phyloP scores from a whole-genome alignment of 2,329 filamentous ascomycete genomes.

The Phoma sp. region DNA sequence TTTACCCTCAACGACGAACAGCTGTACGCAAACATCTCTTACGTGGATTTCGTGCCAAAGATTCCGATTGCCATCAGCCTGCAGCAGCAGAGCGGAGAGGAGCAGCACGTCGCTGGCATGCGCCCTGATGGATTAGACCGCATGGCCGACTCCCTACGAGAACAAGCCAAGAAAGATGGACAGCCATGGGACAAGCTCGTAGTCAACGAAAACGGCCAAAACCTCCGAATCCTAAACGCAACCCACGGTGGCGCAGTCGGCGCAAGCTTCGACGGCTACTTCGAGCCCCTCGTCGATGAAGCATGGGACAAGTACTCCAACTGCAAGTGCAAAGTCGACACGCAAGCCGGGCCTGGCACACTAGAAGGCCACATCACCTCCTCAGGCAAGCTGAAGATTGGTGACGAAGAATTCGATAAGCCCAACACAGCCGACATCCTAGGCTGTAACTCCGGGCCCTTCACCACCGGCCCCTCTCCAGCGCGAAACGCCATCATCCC shows the following conservation, averaged over 20 bases:
- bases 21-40: constrained; percentile 13
- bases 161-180: constrained; percentile 12
- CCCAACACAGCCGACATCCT: constrained; percentile 13
- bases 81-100: neutral
- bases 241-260: constrained; percentile 14
- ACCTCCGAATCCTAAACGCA: constrained; percentile 8
- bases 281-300: constrained; percentile 15
- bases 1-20: constrained; percentile 12
- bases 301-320: constrained; percentile 8
- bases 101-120: constrained; percentile 11
- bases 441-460: constrained; percentile 11
- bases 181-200: constrained; percentile 13
- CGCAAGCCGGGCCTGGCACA: constrained; percentile 7
- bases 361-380: constrained; percentile 8
- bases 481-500: constrained; percentile 14
- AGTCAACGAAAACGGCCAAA: constrained; percentile 1
- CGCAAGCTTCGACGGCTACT: constrained; percentile 11
- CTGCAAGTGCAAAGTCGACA: constrained; percentile 9
- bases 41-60: constrained; percentile 12
- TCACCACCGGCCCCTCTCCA: constrained; percentile 6
- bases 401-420: constrained; percentile 10
- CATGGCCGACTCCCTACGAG: constrained; percentile 6
- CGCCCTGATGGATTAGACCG: constrained; percentile 5
- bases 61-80: constrained; percentile 13
- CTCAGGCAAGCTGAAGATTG: constrained; percentile 3